Percentiles rank a stretch among this genome's conserved stretches.
Evolutionary conservation across 257 asterid species (phyloP).

Genomic region (Solanum boliviense): DNA sequence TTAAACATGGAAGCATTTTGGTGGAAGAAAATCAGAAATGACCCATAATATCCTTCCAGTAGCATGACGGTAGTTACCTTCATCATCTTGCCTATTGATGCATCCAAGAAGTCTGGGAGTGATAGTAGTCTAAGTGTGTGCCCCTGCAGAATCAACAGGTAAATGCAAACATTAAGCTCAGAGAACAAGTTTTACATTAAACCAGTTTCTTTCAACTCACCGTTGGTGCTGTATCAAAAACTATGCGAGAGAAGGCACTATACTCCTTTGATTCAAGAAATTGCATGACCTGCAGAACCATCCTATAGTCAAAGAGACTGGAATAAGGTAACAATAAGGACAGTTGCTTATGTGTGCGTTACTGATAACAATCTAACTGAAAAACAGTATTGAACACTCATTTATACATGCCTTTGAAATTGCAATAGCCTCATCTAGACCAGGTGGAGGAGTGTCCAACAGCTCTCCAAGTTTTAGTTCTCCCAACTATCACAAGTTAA

Average conservation of each 20-base stretch:
- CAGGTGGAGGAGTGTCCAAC: constrained; percentile 64
- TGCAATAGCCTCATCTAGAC: constrained; percentile 70
- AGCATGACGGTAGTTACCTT: constrained; percentile 23
- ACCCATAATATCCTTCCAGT: background rate
- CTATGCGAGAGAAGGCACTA: constrained; percentile 41
- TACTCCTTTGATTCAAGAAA: constrained; percentile 59
- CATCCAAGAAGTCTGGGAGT: constrained; percentile 63
- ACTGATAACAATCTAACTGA: constrained; percentile 33
- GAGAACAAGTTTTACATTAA: background rate
- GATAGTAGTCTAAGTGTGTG: constrained; percentile 67
- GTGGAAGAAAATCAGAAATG: background rate
- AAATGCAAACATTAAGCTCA: background rate
- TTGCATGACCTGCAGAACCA: constrained; percentile 46
- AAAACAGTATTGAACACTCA: background rate
- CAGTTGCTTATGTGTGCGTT: background rate
- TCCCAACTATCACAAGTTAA: constrained; percentile 30
- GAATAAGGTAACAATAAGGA: background rate
- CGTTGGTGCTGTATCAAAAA: constrained; percentile 75
- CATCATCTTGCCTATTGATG: constrained; percentile 60
- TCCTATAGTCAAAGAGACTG: background rate
- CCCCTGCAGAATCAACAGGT: constrained; percentile 33
- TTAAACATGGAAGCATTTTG: background rate
- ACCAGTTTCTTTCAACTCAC: constrained; percentile 22
- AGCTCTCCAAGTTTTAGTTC: constrained; percentile 67
- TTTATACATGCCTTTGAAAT: constrained; percentile 44